Base-by-base conservation (phyloP, 1,284 basidiomycete species). In the Cryptococcus sp. region DNA sequence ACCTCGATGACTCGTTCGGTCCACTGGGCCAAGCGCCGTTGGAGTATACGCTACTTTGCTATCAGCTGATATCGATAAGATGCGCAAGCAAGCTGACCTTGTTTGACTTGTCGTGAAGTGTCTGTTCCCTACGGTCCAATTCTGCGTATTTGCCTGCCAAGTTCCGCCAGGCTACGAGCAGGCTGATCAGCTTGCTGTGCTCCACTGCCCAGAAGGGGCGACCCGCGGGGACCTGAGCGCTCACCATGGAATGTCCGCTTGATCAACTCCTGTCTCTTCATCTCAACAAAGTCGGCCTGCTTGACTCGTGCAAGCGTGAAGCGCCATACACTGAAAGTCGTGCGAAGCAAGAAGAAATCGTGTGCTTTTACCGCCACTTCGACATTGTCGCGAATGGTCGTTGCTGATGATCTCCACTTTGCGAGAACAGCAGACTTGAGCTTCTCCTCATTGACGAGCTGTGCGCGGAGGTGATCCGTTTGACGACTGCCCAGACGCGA, bases 1-100 rank as follows among this genome's bases (percentile, higher is more conserved):
- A 76, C 57, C 44, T 69, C 68, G 5, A 78, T 62, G 31, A 76
- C 71, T 8, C 69, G 61, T 13, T 61, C 60, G 2, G 72, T 74
- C 74, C 74, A 76, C 15, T 55, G 57, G 0, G 60, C 53, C 7
- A 76, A 58, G 16, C 50, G 39, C 0, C 20, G 39, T 8, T 56
- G 52, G n/a, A 69, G 23, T 7, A 66, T 42, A 1, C 58, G 61
- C 61, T 68, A 45, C 2, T 50, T 15, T 56, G 46, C n/a, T 13
- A n/a, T 35, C 13, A 22, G 42, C 15, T 22, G 22, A 45, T 3
- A 45, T 45, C 42, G n/a, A 22, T 3, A 4, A 35, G 31, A 2
- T 2, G 31, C 31, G 7, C 10, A 8, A 35, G 10, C 13, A 8
- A 35, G 31, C 31, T 35, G 31, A 35, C 31, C 31, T 35, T 13